Evolutionary conservation across 2,329 filamentous ascomycete genomes (phyloP).

Genomic region (Fusarium sublunatum): DNA sequence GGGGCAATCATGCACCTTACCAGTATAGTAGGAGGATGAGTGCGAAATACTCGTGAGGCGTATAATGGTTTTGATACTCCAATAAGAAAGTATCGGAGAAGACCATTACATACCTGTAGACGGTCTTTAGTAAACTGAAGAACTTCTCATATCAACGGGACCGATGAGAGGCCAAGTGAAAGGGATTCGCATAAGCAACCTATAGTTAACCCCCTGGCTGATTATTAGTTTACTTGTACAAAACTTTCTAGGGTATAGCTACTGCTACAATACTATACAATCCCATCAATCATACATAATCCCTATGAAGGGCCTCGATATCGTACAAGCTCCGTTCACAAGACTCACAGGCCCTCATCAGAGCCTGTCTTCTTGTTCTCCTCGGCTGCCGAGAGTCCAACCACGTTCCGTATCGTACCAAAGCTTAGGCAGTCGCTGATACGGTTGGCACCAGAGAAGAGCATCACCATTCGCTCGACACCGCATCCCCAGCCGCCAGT

Average conservation of each 20-base stretch:
- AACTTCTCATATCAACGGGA: too few relatives aligned
- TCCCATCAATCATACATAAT: constrained; percentile 38
- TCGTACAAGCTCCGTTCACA: constrained; percentile 10
- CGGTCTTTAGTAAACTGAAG: too few relatives aligned
- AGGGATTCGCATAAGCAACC: too few relatives aligned
- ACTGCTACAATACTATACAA: constrained; percentile 43
- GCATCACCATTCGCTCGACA: constrained; percentile 90
- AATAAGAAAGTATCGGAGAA: too few relatives aligned
- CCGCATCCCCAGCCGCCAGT: constrained; percentile 98
- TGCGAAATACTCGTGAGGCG: too few relatives aligned
- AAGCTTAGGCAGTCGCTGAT: constrained; percentile 92
- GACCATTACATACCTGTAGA: too few relatives aligned
- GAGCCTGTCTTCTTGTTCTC: constrained; percentile 39
- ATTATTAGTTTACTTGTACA: constrained; percentile 21
- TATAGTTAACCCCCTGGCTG: too few relatives aligned
- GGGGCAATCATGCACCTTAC: too few relatives aligned
- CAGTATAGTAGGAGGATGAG: too few relatives aligned
- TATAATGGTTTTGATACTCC: too few relatives aligned
- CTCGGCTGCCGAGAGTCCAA: constrained; percentile 59
- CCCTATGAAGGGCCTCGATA: constrained; percentile 10
- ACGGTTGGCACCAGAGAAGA: constrained; percentile 80
- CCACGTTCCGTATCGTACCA: constrained; percentile 80
- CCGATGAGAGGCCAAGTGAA: too few relatives aligned
- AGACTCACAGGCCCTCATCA: constrained; percentile 17
- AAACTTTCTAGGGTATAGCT: constrained; percentile 25